Evolutionary conservation across 106 monocot species (phyloP).

Genomic region (Phalaenopsis aphrodite): DNA sequence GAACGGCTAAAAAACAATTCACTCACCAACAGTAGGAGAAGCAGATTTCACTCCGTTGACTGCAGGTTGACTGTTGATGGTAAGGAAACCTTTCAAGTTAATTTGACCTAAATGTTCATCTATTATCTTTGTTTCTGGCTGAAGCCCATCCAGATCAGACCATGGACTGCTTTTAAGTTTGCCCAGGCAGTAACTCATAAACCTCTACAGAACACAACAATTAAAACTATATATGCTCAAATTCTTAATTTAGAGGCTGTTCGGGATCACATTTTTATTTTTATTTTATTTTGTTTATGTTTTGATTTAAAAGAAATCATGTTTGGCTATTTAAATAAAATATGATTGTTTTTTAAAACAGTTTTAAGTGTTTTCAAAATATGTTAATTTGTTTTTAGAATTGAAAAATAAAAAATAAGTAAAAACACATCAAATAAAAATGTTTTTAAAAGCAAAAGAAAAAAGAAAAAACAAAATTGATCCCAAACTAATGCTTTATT

Average conservation of each 20-base stretch:
- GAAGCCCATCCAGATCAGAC: conserved; percentile 87
- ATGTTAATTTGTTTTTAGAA: too few relatives aligned
- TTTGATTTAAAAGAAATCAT: too few relatives aligned
- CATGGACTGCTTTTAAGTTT: conserved; percentile 79
- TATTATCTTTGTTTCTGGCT: conserved; percentile 89
- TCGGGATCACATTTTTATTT: too few relatives aligned
- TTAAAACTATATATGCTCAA: background rate
- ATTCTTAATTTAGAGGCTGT: too few relatives aligned
- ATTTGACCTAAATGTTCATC: conserved; percentile 59
- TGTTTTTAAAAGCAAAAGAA: too few relatives aligned
- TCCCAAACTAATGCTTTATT: background rate
- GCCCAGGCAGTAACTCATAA: conserved; percentile 71
- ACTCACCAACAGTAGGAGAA: conserved; percentile 64
- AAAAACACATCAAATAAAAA: too few relatives aligned
- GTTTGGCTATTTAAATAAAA: too few relatives aligned
- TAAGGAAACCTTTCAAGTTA: conserved; percentile 80
- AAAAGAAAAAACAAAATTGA: too few relatives aligned
- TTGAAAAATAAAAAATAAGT: too few relatives aligned
- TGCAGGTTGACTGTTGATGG: conserved; percentile 91
- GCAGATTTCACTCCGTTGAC: conserved; percentile 82
- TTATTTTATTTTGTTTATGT: too few relatives aligned
- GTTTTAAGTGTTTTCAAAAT: too few relatives aligned
- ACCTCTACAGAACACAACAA: conserved; percentile 36
- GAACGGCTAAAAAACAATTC: background rate
- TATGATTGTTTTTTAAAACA: too few relatives aligned